Percentiles rank a stretch among this genome's conserved stretches.
phyloP scores from a whole-genome alignment of 2,329 filamentous ascomycete species.

The Periglandula ipomoeae region DNA sequence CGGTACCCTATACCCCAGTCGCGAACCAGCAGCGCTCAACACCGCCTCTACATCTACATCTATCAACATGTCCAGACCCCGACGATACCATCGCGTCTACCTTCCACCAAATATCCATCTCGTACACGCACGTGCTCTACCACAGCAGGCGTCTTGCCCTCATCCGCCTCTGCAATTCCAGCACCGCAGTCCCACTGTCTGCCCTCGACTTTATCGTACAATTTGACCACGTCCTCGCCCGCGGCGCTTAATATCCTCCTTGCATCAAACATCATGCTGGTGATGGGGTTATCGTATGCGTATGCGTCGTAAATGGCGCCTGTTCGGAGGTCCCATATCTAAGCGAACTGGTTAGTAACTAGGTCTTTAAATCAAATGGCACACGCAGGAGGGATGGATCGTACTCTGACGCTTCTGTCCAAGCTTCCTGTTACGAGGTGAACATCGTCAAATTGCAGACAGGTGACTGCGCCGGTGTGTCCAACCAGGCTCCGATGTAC shows the following conservation, averaged over 20 bases:
- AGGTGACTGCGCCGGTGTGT: constrained; percentile 89
- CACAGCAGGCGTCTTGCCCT: constrained; percentile 53
- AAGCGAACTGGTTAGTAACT: constrained; percentile 14
- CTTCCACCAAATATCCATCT: constrained; percentile 90
- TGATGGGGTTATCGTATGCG: constrained; percentile 85
- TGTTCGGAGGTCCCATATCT: constrained; percentile 98
- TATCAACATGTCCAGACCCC: constrained; percentile 75
- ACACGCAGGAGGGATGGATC: constrained; percentile 24
- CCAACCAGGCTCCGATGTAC: constrained; percentile 95
- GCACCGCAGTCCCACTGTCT: constrained; percentile 94
- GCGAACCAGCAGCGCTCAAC: no score
- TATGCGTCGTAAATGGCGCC: constrained; percentile 94
- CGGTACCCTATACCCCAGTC: not conserved
- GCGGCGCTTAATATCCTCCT: constrained; percentile 84
- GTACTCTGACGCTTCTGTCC: constrained; percentile 88
- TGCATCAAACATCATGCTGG: constrained; percentile 94
- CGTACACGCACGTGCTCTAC: constrained; percentile 84
- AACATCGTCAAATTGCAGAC: constrained; percentile 90
- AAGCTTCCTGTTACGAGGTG: constrained; percentile 88
- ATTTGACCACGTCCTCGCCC: constrained; percentile 88
- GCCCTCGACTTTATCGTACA: constrained; percentile 96
- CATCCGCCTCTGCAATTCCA: constrained; percentile 61
- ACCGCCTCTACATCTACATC: no score
- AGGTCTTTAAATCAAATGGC: not conserved
- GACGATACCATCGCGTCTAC: constrained; percentile 75